These are phyloP conservation scores for Fusarium coffeatum DNA, from an alignment of 2,329 filamentous ascomycete genomes.

Conservation along the genomic window DNA sequence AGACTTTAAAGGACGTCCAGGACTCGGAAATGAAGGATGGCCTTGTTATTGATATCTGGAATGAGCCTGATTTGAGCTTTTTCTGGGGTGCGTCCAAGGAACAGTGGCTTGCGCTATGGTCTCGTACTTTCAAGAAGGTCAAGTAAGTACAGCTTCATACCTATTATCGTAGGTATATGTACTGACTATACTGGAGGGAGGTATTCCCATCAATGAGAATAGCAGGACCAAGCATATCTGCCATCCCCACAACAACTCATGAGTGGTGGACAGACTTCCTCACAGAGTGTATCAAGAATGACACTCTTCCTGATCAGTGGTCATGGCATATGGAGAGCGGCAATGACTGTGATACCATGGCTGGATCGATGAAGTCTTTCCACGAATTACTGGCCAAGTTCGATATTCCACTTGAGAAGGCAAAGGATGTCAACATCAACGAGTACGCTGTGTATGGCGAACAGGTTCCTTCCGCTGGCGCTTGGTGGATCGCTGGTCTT, in stretches of 20 bases:
- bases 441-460: constrained; percentile 58
- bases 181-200: background rate
- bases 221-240: constrained; percentile 20
- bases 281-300: background rate
- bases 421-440: constrained; percentile 58
- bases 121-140: constrained; percentile 28
- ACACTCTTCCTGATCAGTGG: constrained; percentile 17
- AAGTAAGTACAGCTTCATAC: constrained; percentile 1
- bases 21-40: constrained; percentile 52
- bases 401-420: constrained; percentile 6
- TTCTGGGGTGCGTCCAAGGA: constrained; percentile 37
- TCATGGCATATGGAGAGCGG: constrained; percentile 28
- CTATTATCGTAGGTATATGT: rapidly evolving
- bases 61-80: constrained; percentile 59
- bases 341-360: background rate
- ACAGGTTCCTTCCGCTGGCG: constrained; percentile 55
- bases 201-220: background rate
- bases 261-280: constrained; percentile 26
- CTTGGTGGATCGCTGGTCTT: constrained; percentile 60
- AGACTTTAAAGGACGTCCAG: constrained; percentile 53
- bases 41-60: constrained; percentile 64
- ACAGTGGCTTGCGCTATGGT: constrained; percentile 37
- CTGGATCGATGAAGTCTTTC: background rate
- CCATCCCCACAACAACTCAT: background rate
- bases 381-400: background rate